phyloP scores from a whole-genome alignment of 179 eudicot species.

The Beta corolliflora region DNA sequence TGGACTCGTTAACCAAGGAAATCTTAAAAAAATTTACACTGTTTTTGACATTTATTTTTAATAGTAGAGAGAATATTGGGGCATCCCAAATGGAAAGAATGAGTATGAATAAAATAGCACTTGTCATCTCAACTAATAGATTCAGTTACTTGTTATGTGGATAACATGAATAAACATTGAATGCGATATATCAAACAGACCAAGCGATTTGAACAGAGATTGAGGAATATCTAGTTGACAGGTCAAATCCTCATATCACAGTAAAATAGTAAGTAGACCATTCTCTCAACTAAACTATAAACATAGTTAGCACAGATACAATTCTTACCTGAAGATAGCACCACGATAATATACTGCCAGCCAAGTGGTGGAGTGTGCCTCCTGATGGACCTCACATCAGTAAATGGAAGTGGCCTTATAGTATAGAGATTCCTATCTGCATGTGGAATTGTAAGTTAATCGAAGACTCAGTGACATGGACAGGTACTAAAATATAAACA shows the following conservation, averaged over 20 bases:
- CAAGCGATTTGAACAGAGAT: neutral
- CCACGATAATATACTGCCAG: constrained; percentile 92
- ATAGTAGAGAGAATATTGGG: no score
- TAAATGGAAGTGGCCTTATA: constrained; percentile 75
- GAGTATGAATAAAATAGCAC: neutral
- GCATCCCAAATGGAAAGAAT: neutral
- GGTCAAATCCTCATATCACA: neutral
- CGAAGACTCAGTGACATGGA: neutral
- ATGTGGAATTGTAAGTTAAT: constrained; percentile 20
- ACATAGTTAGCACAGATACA: neutral
- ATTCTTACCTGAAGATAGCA: constrained; percentile 70
- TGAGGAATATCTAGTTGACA: neutral
- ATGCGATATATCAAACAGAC: neutral
- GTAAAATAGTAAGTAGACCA: neutral
- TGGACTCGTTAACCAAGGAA: neutral
- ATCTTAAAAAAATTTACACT: neutral
- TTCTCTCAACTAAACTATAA: neutral
- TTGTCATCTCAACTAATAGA: neutral
- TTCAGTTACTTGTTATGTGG: neutral
- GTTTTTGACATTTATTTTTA: neutral
- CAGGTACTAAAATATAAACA: neutral
- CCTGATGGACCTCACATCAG: constrained; percentile 81
- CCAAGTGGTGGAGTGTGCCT: constrained; percentile 91
- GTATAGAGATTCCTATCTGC: constrained; percentile 96
- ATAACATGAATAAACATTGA: neutral